Evolutionary conservation across 2,329 filamentous ascomycete species (phyloP).

Genomic region (Aspergillus piperis): DNA sequence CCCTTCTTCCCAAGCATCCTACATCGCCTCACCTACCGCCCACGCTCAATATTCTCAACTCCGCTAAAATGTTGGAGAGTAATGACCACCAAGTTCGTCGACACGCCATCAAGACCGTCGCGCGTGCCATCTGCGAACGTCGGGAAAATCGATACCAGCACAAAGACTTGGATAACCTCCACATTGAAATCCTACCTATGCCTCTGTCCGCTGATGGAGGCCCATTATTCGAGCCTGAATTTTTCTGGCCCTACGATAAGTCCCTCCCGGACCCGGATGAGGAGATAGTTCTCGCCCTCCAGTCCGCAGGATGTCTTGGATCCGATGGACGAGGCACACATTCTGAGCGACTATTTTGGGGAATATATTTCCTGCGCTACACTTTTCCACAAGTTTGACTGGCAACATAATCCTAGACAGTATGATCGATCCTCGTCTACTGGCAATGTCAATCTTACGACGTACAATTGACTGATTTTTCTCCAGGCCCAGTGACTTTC

Average conservation of each 20-base stretch:
- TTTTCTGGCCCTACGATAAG: not conserved
- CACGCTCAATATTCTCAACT: too few species aligned
- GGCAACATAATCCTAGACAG: too few species aligned
- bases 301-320: not conserved
- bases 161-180: not conserved
- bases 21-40: too few species aligned
- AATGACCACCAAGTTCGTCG: not conserved
- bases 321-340: too few species aligned
- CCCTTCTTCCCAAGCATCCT: too few species aligned
- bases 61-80: not conserved
- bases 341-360: too few species aligned
- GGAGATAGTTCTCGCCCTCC: too few species aligned
- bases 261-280: not conserved
- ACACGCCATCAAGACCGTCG: not conserved
- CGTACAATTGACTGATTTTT: too few species aligned
- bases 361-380: rapidly evolving
- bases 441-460: too few species aligned
- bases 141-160: not conserved
- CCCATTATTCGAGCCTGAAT: not conserved
- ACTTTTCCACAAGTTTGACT: too few species aligned
- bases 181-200: not conserved
- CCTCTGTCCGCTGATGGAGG: not conserved
- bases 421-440: too few species aligned
- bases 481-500: too few species aligned
- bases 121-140: not conserved